A percentile compares a stretch with the other conserved stretches of the same genome.
phyloP scores from a whole-genome alignment of 164 flowering plant genomes.

The Aristolochia californica region DNA sequence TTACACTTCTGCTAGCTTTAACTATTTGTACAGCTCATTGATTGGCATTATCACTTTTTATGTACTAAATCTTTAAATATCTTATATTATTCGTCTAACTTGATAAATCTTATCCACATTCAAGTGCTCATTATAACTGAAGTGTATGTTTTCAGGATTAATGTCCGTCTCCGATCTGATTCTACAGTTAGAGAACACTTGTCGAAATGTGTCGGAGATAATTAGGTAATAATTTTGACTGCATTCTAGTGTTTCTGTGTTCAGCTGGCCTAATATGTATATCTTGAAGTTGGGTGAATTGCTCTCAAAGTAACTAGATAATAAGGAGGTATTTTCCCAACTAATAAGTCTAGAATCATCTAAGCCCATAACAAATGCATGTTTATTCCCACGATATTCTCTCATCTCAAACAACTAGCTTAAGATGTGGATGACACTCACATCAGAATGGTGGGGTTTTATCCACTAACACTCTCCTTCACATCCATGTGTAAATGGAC shows the following conservation, averaged over 20 bases:
- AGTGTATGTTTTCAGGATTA: constrained; percentile 46
- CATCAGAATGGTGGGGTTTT: too few relatives aligned
- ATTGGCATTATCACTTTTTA: too few relatives aligned
- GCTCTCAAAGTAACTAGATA: not conserved
- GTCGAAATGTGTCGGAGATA: constrained; percentile 75
- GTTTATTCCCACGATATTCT: not conserved
- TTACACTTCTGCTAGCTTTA: not conserved
- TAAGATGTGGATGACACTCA: too few relatives aligned
- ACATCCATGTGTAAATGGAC: too few relatives aligned
- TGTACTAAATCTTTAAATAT: too few relatives aligned
- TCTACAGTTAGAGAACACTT: constrained; percentile 58
- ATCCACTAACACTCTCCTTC: too few relatives aligned
- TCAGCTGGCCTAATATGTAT: not conserved
- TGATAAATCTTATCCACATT: too few relatives aligned
- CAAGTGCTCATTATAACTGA: not conserved
- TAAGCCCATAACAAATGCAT: not conserved
- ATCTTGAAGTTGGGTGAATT: not conserved
- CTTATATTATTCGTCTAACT: too few relatives aligned
- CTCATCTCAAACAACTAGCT: too few relatives aligned
- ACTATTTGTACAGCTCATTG: too few relatives aligned
- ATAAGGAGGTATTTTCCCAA: not conserved
- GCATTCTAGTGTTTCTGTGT: not conserved
- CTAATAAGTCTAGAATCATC: not conserved
- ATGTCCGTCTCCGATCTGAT: constrained; percentile 80
- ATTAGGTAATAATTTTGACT: constrained; percentile 40